These are phyloP conservation scores for Colletotrichum coccodes DNA, from an alignment of 2,329 filamentous ascomycete genomes.

Conservation along the genomic window DNA sequence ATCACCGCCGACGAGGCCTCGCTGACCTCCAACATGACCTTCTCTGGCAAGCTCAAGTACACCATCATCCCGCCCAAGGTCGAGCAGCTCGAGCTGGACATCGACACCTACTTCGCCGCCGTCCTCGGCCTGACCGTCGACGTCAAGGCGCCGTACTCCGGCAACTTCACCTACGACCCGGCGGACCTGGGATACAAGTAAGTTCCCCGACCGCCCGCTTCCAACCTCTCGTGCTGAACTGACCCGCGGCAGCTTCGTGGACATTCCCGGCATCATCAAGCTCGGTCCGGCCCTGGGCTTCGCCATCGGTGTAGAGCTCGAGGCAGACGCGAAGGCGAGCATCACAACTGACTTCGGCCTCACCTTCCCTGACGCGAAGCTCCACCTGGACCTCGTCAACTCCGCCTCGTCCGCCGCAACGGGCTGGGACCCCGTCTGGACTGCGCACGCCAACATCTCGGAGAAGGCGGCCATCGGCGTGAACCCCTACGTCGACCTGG, in stretches of 20 bases:
- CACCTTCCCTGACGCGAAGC: slow-evolving; percentile 35
- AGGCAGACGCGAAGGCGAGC: slow-evolving; percentile 22
- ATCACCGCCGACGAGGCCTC: slow-evolving; percentile 36
- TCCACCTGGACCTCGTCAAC: slow-evolving; percentile 43
- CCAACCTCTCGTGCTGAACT: not conserved
- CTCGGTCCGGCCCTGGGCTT: slow-evolving; percentile 31
- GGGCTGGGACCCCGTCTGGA: slow-evolving; percentile 43
- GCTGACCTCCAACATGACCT: slow-evolving; percentile 35
- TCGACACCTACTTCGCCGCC: slow-evolving; percentile 36
- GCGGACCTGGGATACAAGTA: slow-evolving; percentile 31
- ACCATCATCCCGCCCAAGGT: slow-evolving; percentile 33
- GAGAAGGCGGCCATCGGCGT: slow-evolving; percentile 36
- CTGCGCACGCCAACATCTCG: slow-evolving; percentile 39
- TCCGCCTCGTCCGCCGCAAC: slow-evolving; percentile 37
- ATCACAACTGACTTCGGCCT: slow-evolving; percentile 36
- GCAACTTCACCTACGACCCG: slow-evolving; percentile 33
- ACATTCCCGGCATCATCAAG: slow-evolving; percentile 31
- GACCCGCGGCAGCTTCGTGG: slow-evolving; percentile 23
- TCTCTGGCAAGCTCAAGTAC: slow-evolving; percentile 37
- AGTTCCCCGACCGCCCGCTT: not conserved
- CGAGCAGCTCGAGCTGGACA: slow-evolving; percentile 36
- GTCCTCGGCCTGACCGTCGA: slow-evolving; percentile 34
- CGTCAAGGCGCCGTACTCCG: slow-evolving; percentile 31
- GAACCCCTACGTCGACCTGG: slow-evolving; percentile 38
- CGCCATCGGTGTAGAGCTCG: slow-evolving; percentile 31